Evolutionary conservation across 1,284 basidiomycete species (phyloP).

Genomic region (Rhodotorula sp.): DNA sequence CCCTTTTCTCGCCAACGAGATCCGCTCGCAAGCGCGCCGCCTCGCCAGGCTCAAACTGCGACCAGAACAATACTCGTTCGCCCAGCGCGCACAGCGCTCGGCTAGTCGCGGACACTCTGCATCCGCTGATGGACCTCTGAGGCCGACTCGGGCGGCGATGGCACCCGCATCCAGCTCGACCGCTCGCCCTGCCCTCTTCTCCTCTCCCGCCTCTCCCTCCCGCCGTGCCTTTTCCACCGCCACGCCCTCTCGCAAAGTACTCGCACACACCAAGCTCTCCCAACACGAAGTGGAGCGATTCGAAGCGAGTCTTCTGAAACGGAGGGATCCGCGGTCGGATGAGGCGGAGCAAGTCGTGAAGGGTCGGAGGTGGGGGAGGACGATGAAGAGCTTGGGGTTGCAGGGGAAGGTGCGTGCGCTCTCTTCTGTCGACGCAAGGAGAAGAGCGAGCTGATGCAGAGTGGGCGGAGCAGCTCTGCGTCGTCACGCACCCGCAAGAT

Average conservation of each 20-base stretch:
- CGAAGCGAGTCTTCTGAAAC: neutral
- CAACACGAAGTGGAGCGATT: no score
- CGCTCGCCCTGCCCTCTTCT: neutral
- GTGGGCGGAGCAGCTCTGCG: neutral
- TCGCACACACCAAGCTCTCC: neutral
- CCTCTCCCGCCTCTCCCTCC: neutral
- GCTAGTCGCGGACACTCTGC: neutral
- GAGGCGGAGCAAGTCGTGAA: neutral
- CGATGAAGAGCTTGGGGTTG: neutral
- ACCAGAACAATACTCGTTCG: neutral
- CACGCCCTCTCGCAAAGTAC: neutral
- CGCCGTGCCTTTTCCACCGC: neutral
- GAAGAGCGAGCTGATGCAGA: neutral
- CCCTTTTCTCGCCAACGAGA: neutral
- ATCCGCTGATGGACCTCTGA: neutral
- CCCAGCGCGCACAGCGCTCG: no score
- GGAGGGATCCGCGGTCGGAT: neutral
- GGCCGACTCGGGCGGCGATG: neutral
- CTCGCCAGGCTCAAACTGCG: neutral
- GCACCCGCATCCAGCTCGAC: neutral
- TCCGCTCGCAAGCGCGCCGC: slow-evolving; percentile 1
- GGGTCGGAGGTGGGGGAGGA: neutral
- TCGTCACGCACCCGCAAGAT: neutral
- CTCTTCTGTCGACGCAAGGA: neutral
- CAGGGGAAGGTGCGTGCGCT: neutral